Evolutionary conservation across 78 protist species (phyloP).

Genomic region (Dictyostelium firmibasis): DNA sequence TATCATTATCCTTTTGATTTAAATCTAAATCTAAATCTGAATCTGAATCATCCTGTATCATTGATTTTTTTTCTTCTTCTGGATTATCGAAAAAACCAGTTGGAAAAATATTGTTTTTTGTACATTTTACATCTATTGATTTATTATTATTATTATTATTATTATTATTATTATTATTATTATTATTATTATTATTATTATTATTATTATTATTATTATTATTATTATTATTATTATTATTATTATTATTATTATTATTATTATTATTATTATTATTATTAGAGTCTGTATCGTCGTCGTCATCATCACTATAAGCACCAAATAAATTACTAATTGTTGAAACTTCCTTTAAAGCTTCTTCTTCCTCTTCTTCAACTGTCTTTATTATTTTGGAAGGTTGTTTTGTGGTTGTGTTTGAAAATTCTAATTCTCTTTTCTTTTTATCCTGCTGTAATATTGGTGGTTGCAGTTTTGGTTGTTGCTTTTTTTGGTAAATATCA

Average conservation of each 20-base stretch:
- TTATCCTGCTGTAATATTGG: not conserved
- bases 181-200: not conserved
- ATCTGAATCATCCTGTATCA: not conserved
- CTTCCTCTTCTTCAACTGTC: not conserved
- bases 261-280: not conserved
- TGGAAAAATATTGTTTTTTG: not conserved
- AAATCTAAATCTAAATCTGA: not conserved
- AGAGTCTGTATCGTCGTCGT: too few species aligned
- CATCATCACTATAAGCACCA: not conserved
- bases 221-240: not conserved
- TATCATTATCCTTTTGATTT: not conserved
- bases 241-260: conserved; percentile 5
- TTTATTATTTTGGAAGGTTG: not conserved
- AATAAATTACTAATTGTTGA: conserved; percentile 11
- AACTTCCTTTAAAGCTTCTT: not conserved
- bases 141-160: conserved; percentile 10
- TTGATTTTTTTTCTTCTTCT: conserved; percentile 13
- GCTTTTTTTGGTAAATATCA: not conserved
- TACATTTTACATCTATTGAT: not conserved
- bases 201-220: not conserved
- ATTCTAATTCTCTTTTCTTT: not conserved
- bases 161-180: not conserved
- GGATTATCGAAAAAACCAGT: conserved; percentile 43
- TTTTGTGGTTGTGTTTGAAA: not conserved
- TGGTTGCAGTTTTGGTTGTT: not conserved